Base-by-base conservation (phyloP, 2,329 filamentous ascomycete genomes). In the Neonectria neomacrospora region DNA sequence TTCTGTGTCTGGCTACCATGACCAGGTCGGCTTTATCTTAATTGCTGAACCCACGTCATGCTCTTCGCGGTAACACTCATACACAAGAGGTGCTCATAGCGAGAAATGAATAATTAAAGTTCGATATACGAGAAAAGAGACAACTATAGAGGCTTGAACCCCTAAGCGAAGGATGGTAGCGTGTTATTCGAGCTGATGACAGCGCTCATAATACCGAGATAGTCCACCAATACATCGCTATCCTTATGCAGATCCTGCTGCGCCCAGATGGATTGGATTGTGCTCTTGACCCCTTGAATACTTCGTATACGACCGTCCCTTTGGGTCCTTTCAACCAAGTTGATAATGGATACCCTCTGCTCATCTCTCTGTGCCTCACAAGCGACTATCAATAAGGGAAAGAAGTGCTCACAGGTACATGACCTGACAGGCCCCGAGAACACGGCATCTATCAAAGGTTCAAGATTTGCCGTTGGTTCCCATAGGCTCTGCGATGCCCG, bases 351-450 rank as follows among this genome's bases (percentile, higher is more conserved):
- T 0, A 63, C 57, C n/a, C 77, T 65, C n/a, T 75, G 74, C 37
- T 75, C 73, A 5, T 79, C 78, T 3, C 65, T 74, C 7, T 69
- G 65, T 14, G 78, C 75, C 66, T 79, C 77, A 61, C 76, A 78
- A 11, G 72, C 74, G 0, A 80, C 50, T 20, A 79, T 76, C 16
- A 79, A 68, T 1, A 79, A 42, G 0, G 78, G 78, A 5, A 79
- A 79, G 57, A 76, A 74, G 61, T 77, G 77, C 10, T 67, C 56
- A 28, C 77, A 79, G 11, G 58, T 39, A 20, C 53, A 59, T 2
- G 45, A 20, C 26, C 61, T 30, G 4, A 58, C 16, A 3, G 63
- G 59, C 18, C 41, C 72, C 5, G 60, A 28, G 39, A 74, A 75
- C 1, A 63, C 68, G 14, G 26, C 23, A 22, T 66, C 68, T 23